These are phyloP conservation scores for Combretum micranthum DNA, from an alignment of 345 rosid genomes.

Conservation along the genomic window DNA sequence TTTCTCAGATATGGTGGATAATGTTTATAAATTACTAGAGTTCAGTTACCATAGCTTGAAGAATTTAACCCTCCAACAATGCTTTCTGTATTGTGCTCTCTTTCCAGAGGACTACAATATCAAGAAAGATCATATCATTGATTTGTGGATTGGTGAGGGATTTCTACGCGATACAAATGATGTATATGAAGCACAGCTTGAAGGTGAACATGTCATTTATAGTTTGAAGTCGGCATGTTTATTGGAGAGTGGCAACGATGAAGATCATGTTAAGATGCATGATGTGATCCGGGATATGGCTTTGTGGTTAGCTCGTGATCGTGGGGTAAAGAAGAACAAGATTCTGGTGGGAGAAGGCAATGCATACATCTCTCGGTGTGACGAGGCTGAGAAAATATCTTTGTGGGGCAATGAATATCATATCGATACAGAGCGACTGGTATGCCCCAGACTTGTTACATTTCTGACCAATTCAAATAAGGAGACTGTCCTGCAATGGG, in stretches of 20 bases:
- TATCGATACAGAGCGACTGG: no score
- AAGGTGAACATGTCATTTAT: slow-evolving; percentile 24
- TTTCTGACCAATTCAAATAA: slow-evolving; percentile 11
- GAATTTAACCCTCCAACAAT: not conserved
- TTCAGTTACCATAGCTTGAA: slow-evolving; percentile 5
- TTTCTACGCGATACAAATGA: slow-evolving; percentile 11
- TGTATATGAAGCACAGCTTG: not conserved
- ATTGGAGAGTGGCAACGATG: slow-evolving; percentile 8
- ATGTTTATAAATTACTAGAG: not conserved
- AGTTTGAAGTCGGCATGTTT: slow-evolving; percentile 17
- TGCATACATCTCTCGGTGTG: slow-evolving; percentile 2
- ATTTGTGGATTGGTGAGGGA: slow-evolving; percentile 22
- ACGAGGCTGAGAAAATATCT: slow-evolving; percentile 15
- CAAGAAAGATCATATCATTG: not conserved
- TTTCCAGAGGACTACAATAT: slow-evolving; percentile 19
- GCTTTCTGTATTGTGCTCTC: slow-evolving; percentile 11
- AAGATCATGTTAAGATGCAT: slow-evolving; percentile 26
- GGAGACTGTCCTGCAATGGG: slow-evolving; percentile 2
- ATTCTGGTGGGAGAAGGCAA: slow-evolving; percentile 11
- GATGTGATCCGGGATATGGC: slow-evolving; percentile 38
- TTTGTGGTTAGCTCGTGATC: slow-evolving; percentile 23
- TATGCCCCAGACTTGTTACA: slow-evolving; percentile 22
- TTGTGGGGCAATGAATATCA: slow-evolving; percentile 8
- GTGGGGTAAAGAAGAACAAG: slow-evolving; percentile 6
- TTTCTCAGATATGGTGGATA: slow-evolving; percentile 1